Evolutionary conservation across 768 basidiomycete species (phyloP).

Genomic region (Punctularia strigosozonata): DNA sequence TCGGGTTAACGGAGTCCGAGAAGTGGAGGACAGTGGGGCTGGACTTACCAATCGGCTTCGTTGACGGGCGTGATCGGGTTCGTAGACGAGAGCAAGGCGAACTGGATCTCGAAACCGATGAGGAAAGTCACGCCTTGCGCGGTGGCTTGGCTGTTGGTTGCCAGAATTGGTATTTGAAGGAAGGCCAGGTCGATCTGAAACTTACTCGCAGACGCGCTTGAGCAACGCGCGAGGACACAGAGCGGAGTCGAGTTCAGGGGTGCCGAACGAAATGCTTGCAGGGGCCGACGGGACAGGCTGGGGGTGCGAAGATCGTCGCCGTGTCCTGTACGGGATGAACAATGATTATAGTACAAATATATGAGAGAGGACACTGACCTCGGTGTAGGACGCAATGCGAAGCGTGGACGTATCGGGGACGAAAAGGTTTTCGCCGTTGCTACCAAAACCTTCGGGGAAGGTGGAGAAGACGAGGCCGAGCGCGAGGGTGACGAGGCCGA

Average conservation of each 20-base stretch:
- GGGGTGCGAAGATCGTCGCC: slow-evolving; percentile 23
- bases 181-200: too few species aligned
- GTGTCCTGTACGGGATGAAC: slow-evolving; percentile 65
- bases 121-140: slow-evolving; percentile 38
- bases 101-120: slow-evolving; percentile 61
- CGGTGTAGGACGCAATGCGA: slow-evolving; percentile 45
- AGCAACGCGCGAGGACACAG: slow-evolving; percentile 52
- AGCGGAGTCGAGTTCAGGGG: too few species aligned
- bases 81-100: slow-evolving; percentile 46
- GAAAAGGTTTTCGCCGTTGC: slow-evolving; percentile 49
- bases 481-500: slow-evolving; percentile 31
- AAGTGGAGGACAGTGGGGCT: too few species aligned
- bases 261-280: too few species aligned
- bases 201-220: slow-evolving; percentile 38
- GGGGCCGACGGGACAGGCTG: too few species aligned
- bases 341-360: slow-evolving; percentile 41
- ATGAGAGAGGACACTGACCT: too few species aligned
- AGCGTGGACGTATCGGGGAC: slow-evolving; percentile 45
- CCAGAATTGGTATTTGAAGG: too few species aligned
- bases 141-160: too few species aligned
- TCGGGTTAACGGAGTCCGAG: too few species aligned
- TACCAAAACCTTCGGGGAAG: slow-evolving; percentile 35
- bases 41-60: slow-evolving; percentile 36
- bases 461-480: slow-evolving; percentile 41
- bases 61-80: slow-evolving; percentile 35